Base-by-base conservation (phyloP, 2,329 filamentous ascomycete species). In the Sporothrix protearum region DNA sequence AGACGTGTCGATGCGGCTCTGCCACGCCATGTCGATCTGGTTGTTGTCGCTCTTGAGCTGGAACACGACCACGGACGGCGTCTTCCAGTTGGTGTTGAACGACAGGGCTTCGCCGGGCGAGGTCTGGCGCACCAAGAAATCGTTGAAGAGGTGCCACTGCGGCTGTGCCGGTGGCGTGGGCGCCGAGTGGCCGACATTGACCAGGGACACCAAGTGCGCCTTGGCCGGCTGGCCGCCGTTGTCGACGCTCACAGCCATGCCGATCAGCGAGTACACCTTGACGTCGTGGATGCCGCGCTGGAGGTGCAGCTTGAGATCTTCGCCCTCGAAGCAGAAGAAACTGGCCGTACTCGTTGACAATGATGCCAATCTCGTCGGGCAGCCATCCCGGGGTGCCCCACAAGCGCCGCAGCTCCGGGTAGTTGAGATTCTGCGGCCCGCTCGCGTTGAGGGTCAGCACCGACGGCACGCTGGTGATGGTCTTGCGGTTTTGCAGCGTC, bases 121-220 rank as follows among this genome's bases (percentile, higher is more conserved):
- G 42, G 90, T 88, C 19, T 97, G 88, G 10, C 91, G 89, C 28
- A 99, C 96, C 47, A 97, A 82, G 77, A 99, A 99, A 81, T 99
- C 96, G 76, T 99, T 99, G 83, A 99, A 97, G 0, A 99, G 82
- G 80, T 98, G 93, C 96, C 96, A 99, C 76, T 91, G 90, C 77
- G 88, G 91, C 74, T 89, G 86, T 3, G 83, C 83, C 0, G 88
- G 85, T 0, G 86, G 79, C 55, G 87, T 84, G 0, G 85, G 83
- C 70, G 89, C 88, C 0, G 92, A 88, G 68, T 93, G 89, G 14
- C 87, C 87, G 71, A 92, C 90, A 79, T 99, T 96, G 75, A 97
- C 89, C 80, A 97, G 91, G 12, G 94, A 93, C 8, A 98, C 94
- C 28, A 99, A 84, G 81, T 99, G 96, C 0, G 94, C 89, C 78